A percentile compares a stretch with the other conserved stretches of the same genome.
phyloP scores from a whole-genome alignment of 768 basidiomycete genomes.

The Mycena floridula region DNA sequence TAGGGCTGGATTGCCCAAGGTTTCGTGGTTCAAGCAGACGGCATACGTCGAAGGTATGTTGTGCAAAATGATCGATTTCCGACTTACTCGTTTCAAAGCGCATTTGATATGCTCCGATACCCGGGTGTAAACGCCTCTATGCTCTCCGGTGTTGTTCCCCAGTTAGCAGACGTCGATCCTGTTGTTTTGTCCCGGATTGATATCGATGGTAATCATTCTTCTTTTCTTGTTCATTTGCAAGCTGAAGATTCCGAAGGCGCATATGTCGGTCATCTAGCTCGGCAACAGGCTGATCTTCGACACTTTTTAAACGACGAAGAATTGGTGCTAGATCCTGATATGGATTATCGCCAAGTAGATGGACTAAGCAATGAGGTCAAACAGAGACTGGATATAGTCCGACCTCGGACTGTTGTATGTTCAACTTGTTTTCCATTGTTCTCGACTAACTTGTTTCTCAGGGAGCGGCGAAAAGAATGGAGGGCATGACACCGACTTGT shows the following conservation, averaged over 20 bases:
- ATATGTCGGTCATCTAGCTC: conserved; percentile 55
- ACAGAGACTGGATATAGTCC: conserved; percentile 52
- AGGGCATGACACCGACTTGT: conserved; percentile 84
- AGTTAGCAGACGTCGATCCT: conserved; percentile 42
- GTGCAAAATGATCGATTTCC: background rate
- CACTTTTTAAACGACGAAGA: conserved; percentile 74
- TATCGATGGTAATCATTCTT: conserved; percentile 55
- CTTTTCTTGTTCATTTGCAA: background rate
- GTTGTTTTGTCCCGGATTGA: conserved; percentile 53
- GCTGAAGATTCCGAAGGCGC: conserved; percentile 34
- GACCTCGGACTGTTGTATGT: conserved; percentile 66
- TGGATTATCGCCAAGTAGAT: conserved; percentile 61
- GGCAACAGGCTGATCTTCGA: conserved; percentile 73
- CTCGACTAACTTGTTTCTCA: conserved; percentile 19
- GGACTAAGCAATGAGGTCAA: conserved; percentile 75
- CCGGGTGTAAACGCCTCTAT: conserved; percentile 39
- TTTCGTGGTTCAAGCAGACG: conserved; percentile 39
- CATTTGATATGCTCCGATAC: conserved; percentile 66
- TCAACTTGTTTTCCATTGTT: background rate
- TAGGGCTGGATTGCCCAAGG: conserved; percentile 36
- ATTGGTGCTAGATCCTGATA: conserved; percentile 56
- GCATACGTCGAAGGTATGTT: conserved; percentile 34
- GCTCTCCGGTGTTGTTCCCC: conserved; percentile 42
- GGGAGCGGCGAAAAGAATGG: conserved; percentile 92
- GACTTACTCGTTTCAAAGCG: conserved; percentile 36